Conservation (phyloP, 129 eudicot genomes). For the Flaveria sonorensis region DNA sequence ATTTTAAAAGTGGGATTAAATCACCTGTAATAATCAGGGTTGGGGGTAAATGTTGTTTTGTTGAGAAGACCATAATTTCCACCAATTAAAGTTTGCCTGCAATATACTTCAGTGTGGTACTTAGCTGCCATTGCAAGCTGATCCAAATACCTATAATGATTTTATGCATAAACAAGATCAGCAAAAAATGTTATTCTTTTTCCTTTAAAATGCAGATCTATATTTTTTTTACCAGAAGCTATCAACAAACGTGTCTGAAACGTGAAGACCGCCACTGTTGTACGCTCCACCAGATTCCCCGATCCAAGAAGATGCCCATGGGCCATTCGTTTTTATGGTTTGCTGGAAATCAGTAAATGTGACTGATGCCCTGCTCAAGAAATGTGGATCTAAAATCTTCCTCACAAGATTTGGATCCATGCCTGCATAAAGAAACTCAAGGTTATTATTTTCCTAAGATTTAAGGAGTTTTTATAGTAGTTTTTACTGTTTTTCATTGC, state of each 20-base stretch:
- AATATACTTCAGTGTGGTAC: conserved; percentile 74
- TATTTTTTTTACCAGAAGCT: conserved; percentile 73
- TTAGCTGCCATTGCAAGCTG: conserved; percentile 90
- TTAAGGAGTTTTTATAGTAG: background rate
- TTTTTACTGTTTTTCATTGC: background rate
- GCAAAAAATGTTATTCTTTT: background rate
- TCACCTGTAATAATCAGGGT: conserved; percentile 94
- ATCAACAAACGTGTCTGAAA: conserved; percentile 75
- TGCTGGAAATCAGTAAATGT: conserved; percentile 51
- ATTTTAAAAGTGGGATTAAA: background rate
- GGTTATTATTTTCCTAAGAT: conserved; percentile 3
- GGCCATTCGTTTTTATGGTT: conserved; percentile 59
- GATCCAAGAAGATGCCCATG: conserved; percentile 96
- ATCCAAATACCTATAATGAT: conserved; percentile 75
- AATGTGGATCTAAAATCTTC: conserved; percentile 74
- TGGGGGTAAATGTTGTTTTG: conserved; percentile 66
- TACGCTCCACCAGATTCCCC: conserved; percentile 96
- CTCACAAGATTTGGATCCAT: conserved; percentile 62
- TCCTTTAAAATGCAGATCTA: background rate
- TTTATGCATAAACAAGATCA: conserved; percentile 17
- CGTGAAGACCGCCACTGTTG: conserved; percentile 78
- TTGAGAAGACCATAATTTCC: conserved; percentile 91
- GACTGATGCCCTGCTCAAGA: conserved; percentile 54
- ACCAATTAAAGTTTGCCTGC: conserved; percentile 90
- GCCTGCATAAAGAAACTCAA: conserved; percentile 50